These are phyloP conservation scores for Lyophyllum decastes DNA, from an alignment of 768 basidiomycete species.

Conservation along the genomic window DNA sequence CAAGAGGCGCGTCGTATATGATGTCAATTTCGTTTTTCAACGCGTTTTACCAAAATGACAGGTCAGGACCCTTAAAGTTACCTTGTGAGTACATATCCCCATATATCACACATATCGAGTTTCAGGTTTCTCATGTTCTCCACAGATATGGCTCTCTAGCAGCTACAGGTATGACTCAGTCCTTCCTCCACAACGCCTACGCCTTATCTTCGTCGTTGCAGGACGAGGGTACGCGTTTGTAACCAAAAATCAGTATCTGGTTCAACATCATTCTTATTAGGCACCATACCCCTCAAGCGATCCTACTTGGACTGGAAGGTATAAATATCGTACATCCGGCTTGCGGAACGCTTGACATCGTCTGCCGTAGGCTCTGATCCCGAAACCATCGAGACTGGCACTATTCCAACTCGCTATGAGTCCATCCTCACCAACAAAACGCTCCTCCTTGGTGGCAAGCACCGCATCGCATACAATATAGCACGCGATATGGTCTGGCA, in stretches of 20 bases:
- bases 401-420: conserved; percentile 74
- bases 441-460: conserved; percentile 71
- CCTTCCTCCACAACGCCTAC: neutral
- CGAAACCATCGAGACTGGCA: conserved; percentile 89
- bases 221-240: conserved; percentile 68
- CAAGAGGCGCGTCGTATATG: conserved; percentile 52
- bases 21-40: conserved; percentile 4
- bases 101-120: neutral
- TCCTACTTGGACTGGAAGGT: conserved; percentile 82
- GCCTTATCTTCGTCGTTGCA: conserved; percentile 24
- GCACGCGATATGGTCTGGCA: conserved; percentile 92
- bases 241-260: neutral
- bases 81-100: conserved; percentile 52
- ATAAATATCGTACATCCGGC: neutral
- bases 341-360: neutral
- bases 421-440: conserved; percentile 65
- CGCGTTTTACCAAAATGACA: conserved; percentile 27
- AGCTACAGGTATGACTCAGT: conserved; percentile 67
- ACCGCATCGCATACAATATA: conserved; percentile 83
- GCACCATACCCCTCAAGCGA: conserved; percentile 86
- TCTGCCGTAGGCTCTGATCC: conserved; percentile 70
- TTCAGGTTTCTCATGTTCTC: conserved; percentile 3
- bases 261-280: conserved; percentile 34
- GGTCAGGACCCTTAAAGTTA: conserved; percentile 83
- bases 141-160: conserved; percentile 87